Percentiles rank a stretch among this genome's conserved stretches.
phyloP scores from a whole-genome alignment of 495 filamentous ascomycete species.

The Staphylotrichum longicolle region DNA sequence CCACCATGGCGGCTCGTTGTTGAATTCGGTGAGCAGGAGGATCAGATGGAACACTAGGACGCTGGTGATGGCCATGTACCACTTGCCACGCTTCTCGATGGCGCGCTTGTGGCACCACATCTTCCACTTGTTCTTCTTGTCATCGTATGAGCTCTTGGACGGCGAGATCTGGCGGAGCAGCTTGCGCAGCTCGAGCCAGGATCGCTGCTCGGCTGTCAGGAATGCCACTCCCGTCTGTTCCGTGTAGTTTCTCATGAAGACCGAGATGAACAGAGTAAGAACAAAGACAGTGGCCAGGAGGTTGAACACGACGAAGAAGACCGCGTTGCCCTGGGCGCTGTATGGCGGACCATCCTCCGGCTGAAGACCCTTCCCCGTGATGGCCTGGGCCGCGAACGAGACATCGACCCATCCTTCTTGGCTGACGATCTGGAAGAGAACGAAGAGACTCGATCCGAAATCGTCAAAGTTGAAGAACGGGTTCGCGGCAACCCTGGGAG shows the following conservation, averaged over 20 bases:
- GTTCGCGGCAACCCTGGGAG: constrained; percentile 76
- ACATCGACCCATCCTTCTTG: constrained; percentile 97
- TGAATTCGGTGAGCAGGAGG: constrained; percentile 81
- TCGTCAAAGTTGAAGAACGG: constrained; percentile 91
- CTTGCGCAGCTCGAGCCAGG: constrained; percentile 95
- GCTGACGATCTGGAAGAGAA: constrained; percentile 98
- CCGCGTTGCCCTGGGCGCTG: constrained; percentile 71
- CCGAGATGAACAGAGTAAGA: constrained; percentile 94
- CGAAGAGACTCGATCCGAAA: constrained; percentile 87
- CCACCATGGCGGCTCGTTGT: constrained; percentile 67
- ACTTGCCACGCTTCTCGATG: constrained; percentile 89
- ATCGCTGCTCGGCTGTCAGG: constrained; percentile 92
- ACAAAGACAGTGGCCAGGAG: constrained; percentile 96
- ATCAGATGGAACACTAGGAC: constrained; percentile 80
- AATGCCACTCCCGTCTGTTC: constrained; percentile 98
- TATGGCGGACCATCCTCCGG: constrained; percentile 56
- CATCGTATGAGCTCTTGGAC: constrained; percentile 79
- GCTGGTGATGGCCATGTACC: constrained; percentile 77
- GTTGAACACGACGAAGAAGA: constrained; percentile 97
- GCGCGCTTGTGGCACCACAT: constrained; percentile 93
- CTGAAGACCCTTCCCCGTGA: constrained; percentile 72
- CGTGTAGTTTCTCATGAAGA: constrained; percentile 99
- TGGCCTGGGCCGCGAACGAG: constrained; percentile 75
- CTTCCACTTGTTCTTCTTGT: constrained; percentile 71
- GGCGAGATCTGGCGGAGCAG: constrained; percentile 89